Conservation (phyloP, 129 eudicot genomes). For the Daucus carota region DNA sequence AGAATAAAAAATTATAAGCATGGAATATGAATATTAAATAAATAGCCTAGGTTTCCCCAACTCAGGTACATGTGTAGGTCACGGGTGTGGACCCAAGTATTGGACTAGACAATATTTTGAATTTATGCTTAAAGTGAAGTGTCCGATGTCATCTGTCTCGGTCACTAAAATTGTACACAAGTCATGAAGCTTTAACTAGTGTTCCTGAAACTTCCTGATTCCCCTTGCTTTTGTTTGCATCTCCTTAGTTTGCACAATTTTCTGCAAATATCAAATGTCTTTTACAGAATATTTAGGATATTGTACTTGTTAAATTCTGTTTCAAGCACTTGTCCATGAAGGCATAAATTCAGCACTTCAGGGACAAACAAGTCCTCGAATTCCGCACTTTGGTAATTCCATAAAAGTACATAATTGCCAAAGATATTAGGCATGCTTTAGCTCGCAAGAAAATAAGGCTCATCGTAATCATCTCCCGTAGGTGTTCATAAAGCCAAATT, state of each 20-base stretch:
- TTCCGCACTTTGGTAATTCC: neutral
- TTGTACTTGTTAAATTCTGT: neutral
- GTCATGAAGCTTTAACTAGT: neutral
- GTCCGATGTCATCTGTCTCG: too few species aligned
- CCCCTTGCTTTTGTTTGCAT: neutral
- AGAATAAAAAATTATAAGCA: neutral
- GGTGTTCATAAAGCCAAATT: neutral
- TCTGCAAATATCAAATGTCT: neutral
- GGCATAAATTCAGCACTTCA: neutral
- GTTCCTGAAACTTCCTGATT: neutral
- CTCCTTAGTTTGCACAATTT: neutral
- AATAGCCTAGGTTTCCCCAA: neutral
- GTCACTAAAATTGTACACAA: too few species aligned
- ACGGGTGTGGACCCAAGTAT: neutral
- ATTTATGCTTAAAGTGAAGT: too few species aligned
- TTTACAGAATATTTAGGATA: neutral
- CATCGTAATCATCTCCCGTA: neutral
- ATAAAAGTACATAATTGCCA: neutral
- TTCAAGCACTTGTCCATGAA: neutral
- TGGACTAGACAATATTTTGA: too few species aligned
- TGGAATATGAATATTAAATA: neutral
- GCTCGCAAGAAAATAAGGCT: neutral
- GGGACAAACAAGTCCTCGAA: neutral
- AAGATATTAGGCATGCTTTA: neutral
- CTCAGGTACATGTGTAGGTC: neutral